Evolutionary conservation across 352 stramenopile species (phyloP), one percentile per base, ranked within the genome.

Genomic region (Globisporangium parvum): DNA sequence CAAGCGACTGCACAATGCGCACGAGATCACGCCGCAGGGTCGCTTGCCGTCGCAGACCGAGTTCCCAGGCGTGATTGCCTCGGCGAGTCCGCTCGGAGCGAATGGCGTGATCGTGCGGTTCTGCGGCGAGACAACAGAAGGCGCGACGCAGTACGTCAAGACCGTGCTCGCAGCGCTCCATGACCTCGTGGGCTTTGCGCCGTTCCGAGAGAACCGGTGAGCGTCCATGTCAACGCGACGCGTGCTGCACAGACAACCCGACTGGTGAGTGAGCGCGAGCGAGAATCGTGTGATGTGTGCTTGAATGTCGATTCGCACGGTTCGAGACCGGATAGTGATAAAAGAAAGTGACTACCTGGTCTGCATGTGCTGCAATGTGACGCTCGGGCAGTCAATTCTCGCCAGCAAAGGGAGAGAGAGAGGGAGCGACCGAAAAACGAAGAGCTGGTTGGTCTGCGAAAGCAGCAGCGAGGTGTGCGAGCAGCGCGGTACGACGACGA

Each of bases 171-270:
- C 66, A 15, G 77, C 80, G 9, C 65, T 94, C 10, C 62, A 70
- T 20, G 62, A 78, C 23, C 52, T 78, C 21, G 67, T 93, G 6
- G 85, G 85, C 9, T 79, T 85, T 49, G 66, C 65, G 55, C 78
- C 80, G 9, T 94, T 79, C 57, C 75, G 91, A 47, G 80, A 92
- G 48, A 91, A 88, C 62, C 77, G 85, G 12, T 94, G 40, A 47
- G 26, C 6, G 26, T 57, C 51, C 23, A 50, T 33, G 2, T 1
- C 26, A 24, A 18, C 6, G 12, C 31, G 53, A 58, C 42, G 14
- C 46, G 53, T 40, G 8, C 18, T 46, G 40, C 2, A 50, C 20
- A 12, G 1, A 11, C 12, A 1, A 18, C n/a, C 40, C 11, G 14
- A 20, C 20, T 46, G 18, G 40, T 8, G 40, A 31, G 26, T 2